Evolutionary conservation across 306 rosid species (phyloP), one percentile per base, ranked within the genome.

Genomic region (Senna tora): DNA sequence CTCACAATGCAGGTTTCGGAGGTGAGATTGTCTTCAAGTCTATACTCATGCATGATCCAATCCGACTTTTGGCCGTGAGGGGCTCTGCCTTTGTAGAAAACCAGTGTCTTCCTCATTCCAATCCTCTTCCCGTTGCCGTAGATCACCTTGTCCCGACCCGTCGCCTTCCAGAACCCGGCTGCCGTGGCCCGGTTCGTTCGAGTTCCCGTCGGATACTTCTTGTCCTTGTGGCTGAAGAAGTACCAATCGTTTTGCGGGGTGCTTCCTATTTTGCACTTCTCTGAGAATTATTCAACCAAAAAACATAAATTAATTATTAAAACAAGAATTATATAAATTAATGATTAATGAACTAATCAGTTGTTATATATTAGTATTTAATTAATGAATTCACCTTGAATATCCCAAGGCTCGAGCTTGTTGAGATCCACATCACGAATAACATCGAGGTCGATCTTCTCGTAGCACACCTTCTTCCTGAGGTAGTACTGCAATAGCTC

Each of bases 401-500:
- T 91, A 56, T 94, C 99, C 99, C 99, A 94, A 0, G 99, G 99
- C 73, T 94, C 99, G 28, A 91, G 97, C 83, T 94, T 94, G 80
- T 94, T 94, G 77, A 94, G 99, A 87, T 94, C 99, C 12, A 91
- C 92, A 13, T 94, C 99, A 1, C 88, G 89, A 63, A 94, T 94
- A 0, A 94, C 99, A 39, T 94, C 93, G 10, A 92, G 90, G 60
- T 92, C 97, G 69, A 92, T 89, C 75, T 82, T 84, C 73, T 92
- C 89, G 53, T 74, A 81, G 8, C 92, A 86, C 22, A 89, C 96
- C 79, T 92, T 89, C 89, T 89, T 92, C 80, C 86, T 83, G 56
- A 92, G 77, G 80, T 92, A 92, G 84, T 92, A 92, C 38, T 85
- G 96, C 33, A 92, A 69, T n/a, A 92, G 96, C 74, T 92, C 97